Base-by-base conservation (phyloP, 2,329 filamentous ascomycete genomes). In the Colletotrichum trifolii region DNA sequence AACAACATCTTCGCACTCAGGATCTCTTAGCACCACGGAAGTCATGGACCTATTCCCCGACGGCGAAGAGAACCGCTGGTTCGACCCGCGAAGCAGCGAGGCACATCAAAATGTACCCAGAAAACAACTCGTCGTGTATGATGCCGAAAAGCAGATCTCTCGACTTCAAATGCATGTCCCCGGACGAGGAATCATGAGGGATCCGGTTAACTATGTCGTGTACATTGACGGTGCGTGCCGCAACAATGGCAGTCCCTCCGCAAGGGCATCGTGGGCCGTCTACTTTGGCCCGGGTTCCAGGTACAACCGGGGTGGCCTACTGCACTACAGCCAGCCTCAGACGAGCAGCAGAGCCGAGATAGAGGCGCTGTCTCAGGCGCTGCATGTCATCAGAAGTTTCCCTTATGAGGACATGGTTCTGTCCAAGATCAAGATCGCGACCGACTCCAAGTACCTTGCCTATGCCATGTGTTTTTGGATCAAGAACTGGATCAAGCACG, bases 141-240 rank as follows among this genome's bases (percentile, higher is more conserved):
- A 59, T 39, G 46, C 60, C n/a, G 2, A 10, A 7, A 63, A 45
- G 3, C 54, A 63, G 8, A 33, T 59, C n/a, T 45, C 17, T 2
- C 53, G 54, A n/a, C 46, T 63, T 9, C 60, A 36, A 7, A 63
- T 57, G 46, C 47, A 59, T n/a, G 13, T 52, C 53, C 9, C 47
- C 38, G 46, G 17, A 6, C 11, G 43, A 15, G 46, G 39, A 13
- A 8, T 58, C 46, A 11, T 33, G 1, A n/a, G 36, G 10, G 60
- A 63, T 39, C 12, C 2, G 3, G 54, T 40, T 2, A 68, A 62
- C 4, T 34, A 71, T 2, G 70, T 73, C 6, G 58, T 74, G n/a
- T 57, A 55, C 40, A 72, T 72, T 34, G 64, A 68, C 57, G 70
- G 73, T 13, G 69, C 68, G n/a, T 72, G 70, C 53, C 71, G 68